Conservation (phyloP, 129 eudicot genomes). For the Erigeron canadensis region DNA sequence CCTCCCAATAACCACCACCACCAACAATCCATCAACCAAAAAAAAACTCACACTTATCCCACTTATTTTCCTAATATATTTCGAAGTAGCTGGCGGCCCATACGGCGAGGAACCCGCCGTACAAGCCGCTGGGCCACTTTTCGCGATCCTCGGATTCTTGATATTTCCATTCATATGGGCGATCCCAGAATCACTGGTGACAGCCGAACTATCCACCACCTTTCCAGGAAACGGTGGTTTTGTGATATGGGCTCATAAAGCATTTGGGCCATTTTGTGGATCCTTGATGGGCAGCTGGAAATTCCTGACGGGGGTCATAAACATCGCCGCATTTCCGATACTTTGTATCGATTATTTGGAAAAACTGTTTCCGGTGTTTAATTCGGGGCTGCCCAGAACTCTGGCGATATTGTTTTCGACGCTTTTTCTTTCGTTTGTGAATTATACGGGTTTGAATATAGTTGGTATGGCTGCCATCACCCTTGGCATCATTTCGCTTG, state of each 20-base stretch:
- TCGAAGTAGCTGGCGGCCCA: constrained; percentile 78
- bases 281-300: constrained; percentile 64
- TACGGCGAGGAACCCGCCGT: constrained; percentile 71
- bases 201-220: constrained; percentile 54
- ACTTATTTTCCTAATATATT: constrained; percentile 62
- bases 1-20: constrained; percentile 27
- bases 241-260: constrained; percentile 50
- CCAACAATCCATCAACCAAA: constrained; percentile 29
- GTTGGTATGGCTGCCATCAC: constrained; percentile 44
- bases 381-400: constrained; percentile 34
- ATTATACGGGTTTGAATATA: constrained; percentile 43
- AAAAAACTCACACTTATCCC: constrained; percentile 57
- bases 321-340: constrained; percentile 54
- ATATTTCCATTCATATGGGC: constrained; percentile 61
- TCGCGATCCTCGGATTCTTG: constrained; percentile 47
- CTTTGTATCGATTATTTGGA: constrained; percentile 39
- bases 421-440: constrained; percentile 31
- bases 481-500: constrained; percentile 40
- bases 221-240: constrained; percentile 57
- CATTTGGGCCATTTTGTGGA: constrained; percentile 53
- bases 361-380: constrained; percentile 41
- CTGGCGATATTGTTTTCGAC: constrained; percentile 39
- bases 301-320: constrained; percentile 51
- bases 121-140: constrained; percentile 53
- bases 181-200: constrained; percentile 56